phyloP scores from a whole-genome alignment of 169 alveolate species.

The Eimeria falciformis region DNA sequence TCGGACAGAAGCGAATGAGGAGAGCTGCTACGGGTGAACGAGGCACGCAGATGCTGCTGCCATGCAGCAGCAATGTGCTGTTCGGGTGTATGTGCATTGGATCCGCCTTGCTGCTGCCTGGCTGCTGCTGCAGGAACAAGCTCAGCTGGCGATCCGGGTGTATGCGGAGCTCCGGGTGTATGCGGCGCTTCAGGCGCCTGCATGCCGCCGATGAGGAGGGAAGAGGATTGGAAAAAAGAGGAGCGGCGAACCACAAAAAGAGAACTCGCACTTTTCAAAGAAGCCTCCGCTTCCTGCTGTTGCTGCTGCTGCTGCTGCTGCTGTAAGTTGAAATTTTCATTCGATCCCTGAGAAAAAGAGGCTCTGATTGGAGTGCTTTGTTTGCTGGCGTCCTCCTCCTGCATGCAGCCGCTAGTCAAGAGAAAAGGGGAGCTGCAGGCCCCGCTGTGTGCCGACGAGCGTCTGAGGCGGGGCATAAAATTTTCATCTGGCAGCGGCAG shows the following conservation, averaged over 20 bases:
- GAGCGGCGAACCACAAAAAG: neutral
- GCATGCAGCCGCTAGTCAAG: neutral
- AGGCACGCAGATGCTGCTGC: slow-evolving; percentile 14
- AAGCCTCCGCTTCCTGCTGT: neutral
- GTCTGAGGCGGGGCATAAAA: neutral
- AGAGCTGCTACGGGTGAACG: slow-evolving; percentile 18
- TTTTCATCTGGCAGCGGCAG: neutral
- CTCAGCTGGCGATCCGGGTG: neutral
- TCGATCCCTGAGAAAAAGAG: neutral
- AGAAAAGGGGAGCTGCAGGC: slow-evolving; percentile 37
- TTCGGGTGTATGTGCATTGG: neutral
- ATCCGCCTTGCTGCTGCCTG: slow-evolving; percentile 35
- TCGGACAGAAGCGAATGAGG: slow-evolving; percentile 16
- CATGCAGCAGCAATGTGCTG: slow-evolving; percentile 52
- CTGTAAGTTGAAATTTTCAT: slow-evolving; percentile 28
- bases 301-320: slow-evolving; percentile 38
- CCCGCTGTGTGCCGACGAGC: slow-evolving; percentile 45
- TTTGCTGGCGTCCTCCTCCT: neutral
- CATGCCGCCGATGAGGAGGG: no score
- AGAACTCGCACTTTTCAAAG: slow-evolving; percentile 7
- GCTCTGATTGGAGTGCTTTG: neutral
- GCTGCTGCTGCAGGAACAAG: neutral
- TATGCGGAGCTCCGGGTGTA: neutral
- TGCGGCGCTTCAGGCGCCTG: slow-evolving; percentile 18
- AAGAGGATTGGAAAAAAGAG: slow-evolving; percentile 17